Evolutionary conservation across 805 yeast species (phyloP).

Genomic region (Kazachstania viticola): DNA sequence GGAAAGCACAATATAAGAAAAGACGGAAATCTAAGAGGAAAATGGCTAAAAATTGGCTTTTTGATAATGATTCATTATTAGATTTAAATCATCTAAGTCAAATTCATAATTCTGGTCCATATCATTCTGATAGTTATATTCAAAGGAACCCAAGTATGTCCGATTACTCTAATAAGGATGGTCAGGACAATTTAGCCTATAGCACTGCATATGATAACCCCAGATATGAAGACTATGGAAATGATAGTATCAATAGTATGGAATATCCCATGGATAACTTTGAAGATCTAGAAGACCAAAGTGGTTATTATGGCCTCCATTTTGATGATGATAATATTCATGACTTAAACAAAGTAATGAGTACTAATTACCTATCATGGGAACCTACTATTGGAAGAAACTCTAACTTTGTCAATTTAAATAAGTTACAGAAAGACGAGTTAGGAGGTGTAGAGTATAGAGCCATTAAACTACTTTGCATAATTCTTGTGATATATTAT

Average conservation of each 20-base stretch:
- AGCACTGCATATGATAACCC: neutral
- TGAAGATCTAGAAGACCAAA: constrained; percentile 3
- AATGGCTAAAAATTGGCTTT: constrained; percentile 1
- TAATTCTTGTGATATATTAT: constrained; percentile 54
- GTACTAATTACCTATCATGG: constrained; percentile 73
- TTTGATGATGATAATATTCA: constrained; percentile 12
- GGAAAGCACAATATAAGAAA: constrained; percentile 22
- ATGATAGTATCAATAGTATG: neutral
- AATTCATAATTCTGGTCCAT: neutral
- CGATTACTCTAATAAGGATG: neutral
- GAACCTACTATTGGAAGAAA: constrained; percentile 86
- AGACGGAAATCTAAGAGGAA: constrained; percentile 10
- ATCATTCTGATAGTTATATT: neutral
- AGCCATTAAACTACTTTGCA: constrained; percentile 65
- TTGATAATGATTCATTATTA: neutral
- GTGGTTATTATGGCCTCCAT: constrained; percentile 19
- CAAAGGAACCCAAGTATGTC: neutral
- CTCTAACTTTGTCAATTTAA: constrained; percentile 75
- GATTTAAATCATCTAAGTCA: neutral
- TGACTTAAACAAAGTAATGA: constrained; percentile 27
- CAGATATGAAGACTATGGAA: no score
- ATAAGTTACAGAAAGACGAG: constrained; percentile 81
- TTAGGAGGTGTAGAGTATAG: constrained; percentile 96
- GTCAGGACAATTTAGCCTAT: neutral
- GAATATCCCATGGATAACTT: neutral